Conservation (phyloP, 805 yeast genomes). For the Ogataea methylovora region DNA sequence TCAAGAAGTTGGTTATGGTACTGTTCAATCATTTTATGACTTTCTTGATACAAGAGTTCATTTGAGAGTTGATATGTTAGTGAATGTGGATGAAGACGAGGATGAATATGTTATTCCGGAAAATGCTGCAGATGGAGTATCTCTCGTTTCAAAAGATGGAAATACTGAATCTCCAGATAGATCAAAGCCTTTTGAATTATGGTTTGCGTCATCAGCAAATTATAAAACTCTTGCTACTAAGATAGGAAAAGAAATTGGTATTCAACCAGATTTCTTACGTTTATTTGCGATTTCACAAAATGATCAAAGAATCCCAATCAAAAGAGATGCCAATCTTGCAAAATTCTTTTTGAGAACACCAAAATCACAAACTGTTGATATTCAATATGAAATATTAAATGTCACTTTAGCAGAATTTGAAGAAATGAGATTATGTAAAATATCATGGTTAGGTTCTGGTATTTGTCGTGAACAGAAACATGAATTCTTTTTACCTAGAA, state of each 20-base stretch:
- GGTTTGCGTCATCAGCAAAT: slow-evolving; percentile 58
- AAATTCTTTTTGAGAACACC: slow-evolving; percentile 35
- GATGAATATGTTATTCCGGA: slow-evolving; percentile 39
- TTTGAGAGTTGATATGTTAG: slow-evolving; percentile 40
- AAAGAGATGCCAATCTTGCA: slow-evolving; percentile 26
- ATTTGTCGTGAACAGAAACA: slow-evolving; percentile 60
- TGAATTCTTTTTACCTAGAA: slow-evolving; percentile 63
- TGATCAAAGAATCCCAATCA: slow-evolving; percentile 46
- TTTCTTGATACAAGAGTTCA: slow-evolving; percentile 56
- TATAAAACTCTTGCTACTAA: slow-evolving; percentile 56
- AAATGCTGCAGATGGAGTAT: slow-evolving; percentile 8
- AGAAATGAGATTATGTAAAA: slow-evolving; percentile 54
- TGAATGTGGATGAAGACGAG: slow-evolving; percentile 31
- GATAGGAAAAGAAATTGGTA: slow-evolving; percentile 46
- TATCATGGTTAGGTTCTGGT: slow-evolving; percentile 69
- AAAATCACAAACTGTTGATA: slow-evolving; percentile 32
- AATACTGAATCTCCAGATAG: slow-evolving; percentile 2
- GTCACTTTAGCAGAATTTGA: slow-evolving; percentile 74
- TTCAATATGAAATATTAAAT: slow-evolving; percentile 73
- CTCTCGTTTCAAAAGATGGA: not conserved
- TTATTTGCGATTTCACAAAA: slow-evolving; percentile 53
- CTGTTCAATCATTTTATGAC: slow-evolving; percentile 39
- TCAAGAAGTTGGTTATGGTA: slow-evolving; percentile 15
- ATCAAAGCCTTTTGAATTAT: slow-evolving; percentile 38
- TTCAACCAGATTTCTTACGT: slow-evolving; percentile 56